Conservation (phyloP, 805 yeast genomes). For the Wickerhamomyces subpelliculosus region DNA sequence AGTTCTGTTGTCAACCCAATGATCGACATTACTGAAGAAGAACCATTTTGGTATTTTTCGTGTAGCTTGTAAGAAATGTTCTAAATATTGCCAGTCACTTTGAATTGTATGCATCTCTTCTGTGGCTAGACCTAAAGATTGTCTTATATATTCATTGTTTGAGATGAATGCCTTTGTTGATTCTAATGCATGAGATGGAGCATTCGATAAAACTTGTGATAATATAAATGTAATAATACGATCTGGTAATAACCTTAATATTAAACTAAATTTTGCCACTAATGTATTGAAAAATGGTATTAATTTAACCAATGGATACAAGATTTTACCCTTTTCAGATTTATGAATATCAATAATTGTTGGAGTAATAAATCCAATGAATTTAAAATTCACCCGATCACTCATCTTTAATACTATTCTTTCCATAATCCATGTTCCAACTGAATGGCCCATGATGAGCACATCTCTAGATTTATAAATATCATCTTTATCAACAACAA, state of each 20-base stretch:
- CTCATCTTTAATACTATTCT: constrained; percentile 31
- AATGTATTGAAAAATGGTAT: constrained; percentile 23
- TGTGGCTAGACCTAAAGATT: constrained; percentile 47
- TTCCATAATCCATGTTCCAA: constrained; percentile 62
- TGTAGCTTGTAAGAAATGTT: constrained; percentile 32
- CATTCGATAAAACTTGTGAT: constrained; percentile 4
- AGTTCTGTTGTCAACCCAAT: constrained; percentile 56
- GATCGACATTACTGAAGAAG: constrained; percentile 52
- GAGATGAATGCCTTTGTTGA: constrained; percentile 6
- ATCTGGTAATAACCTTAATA: background rate
- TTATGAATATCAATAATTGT: constrained; percentile 55
- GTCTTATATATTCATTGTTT: constrained; percentile 39
- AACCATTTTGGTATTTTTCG: constrained; percentile 37
- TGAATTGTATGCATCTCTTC: constrained; percentile 53
- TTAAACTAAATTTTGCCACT: constrained; percentile 4
- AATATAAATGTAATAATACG: constrained; percentile 22
- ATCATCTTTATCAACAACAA: constrained; percentile 6
- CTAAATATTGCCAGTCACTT: constrained; percentile 44
- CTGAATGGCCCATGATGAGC: constrained; percentile 59
- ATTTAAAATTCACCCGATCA: constrained; percentile 25
- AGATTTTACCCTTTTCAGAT: constrained; percentile 31
- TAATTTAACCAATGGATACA: constrained; percentile 21
- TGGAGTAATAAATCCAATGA: constrained; percentile 63
- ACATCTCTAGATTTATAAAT: constrained; percentile 26
- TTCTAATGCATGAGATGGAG: constrained; percentile 5